Evolutionary conservation across 208 protist genomes (phyloP), one percentile per base, ranked within the genome.

Genomic region (Phytomonas sp.): DNA sequence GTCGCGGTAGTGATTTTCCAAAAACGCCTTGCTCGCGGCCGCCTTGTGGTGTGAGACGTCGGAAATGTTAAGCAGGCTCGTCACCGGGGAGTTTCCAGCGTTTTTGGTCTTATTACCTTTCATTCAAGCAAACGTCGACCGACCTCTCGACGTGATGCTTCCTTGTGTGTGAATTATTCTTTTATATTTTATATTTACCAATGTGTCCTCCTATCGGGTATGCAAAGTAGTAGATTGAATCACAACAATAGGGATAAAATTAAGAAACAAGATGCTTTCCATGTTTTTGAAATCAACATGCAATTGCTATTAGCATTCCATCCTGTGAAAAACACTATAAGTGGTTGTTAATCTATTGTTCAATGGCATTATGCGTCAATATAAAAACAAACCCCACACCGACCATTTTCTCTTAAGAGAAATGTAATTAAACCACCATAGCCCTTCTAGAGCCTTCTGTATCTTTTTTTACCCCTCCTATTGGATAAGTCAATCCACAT

Each of bases 1-100:
- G 30, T 77, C 76, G n/a, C 87, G 86, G 64, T 94, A 96, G 70
- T 91, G 83, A 65, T 92, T 91, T 68, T 96, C 88, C 60, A 96
- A 62, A 68, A 88, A 94, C 2, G 91, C 87, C 64, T 92, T 92
- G 63, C 83, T 91, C n/a, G 88, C 88, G 4, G 86, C 81, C 0
- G 87, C 91, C 80, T 94, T 96, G 76, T 94, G 87, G 19, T 89
- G 86, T 2, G 88, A 56, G 45, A 26, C 45, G 6, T 56, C 45
- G 19, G 45, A 56, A 56, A 56, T 56, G 26, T 23, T 56, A 19
- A 26, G 19, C 19, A 19, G 19, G 45, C 45, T 56, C 26, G 16
- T 2, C 23, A 26, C 26, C 26, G 10, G 4, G 23, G 45, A 26
- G 19, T 56, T 56, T 26, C 0, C 45, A 23, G 2, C 7, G 45